Evolutionary conservation across 345 rosid genomes (phyloP), one percentile per base, ranked within the genome.

Genomic region (Linum trigynum): DNA sequence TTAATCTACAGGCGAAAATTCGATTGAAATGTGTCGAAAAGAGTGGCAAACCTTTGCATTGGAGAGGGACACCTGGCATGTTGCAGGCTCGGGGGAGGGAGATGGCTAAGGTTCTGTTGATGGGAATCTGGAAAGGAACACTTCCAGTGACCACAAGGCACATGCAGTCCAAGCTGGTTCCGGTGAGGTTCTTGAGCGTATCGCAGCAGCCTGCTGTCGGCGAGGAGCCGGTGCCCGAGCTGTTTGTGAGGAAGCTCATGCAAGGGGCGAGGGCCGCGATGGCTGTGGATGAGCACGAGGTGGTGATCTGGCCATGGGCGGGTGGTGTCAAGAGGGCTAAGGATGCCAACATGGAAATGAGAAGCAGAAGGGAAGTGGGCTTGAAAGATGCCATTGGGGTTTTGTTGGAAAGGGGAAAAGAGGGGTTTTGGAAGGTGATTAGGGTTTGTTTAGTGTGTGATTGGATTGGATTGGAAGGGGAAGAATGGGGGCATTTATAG

Each of bases 11-110:
- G 32, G 32, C 32, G 32, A 23, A 23, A 23, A 23, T 23, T 23
- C 32, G 32, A 23, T 23, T 23, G 32, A 1, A 23, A 23, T 23
- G 32, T 23, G 32, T 23, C 32, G 32, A 51, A 2, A 16, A 57
- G 12, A 11, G 55, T 0, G 3, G 1, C 56, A 17, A 60, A 79
- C 94, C 84, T 80, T 85, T 73, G 86, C 98, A 90, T 57, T 88
- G 90, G 69, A 92, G 66, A 12, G 97, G 89, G 59, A 90, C 87
- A 5, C 85, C 75, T 16, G 92, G 78, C 94, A 85, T 85, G 81
- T 86, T 90, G 67, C 97, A 90, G 48, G 94, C 86, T 0, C 84
- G 86, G 5, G 98, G 97, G 45, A 92, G 97, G 55, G 89, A 79
- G 66, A 92, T 71, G 38, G 95, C 96, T 15, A 90, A 83, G 65